These are phyloP conservation scores for Phytophthora syringae DNA, from an alignment of 352 stramenopile species.

Conservation along the genomic window DNA sequence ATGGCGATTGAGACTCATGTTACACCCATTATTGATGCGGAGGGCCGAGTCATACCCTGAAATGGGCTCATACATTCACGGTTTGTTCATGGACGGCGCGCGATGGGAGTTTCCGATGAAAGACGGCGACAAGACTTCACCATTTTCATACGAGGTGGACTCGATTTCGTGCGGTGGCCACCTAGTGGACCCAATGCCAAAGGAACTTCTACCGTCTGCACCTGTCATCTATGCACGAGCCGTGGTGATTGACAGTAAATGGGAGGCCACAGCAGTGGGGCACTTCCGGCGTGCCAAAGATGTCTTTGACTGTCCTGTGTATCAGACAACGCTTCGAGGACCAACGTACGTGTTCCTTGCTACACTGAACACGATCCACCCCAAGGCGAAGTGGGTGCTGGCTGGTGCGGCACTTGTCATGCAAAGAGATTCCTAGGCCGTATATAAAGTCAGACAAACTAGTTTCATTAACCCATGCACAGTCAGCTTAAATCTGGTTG, in stretches of 20 bases:
- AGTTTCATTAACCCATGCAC: no score
- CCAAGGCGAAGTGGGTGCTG: constrained; percentile 93
- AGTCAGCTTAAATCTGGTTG: constrained; percentile 23
- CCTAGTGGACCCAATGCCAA: constrained; percentile 91
- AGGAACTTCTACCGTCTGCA: constrained; percentile 91
- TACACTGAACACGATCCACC: constrained; percentile 89
- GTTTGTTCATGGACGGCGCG: constrained; percentile 95
- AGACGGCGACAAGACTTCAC: constrained; percentile 83
- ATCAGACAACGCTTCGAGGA: constrained; percentile 95
- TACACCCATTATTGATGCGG: constrained; percentile 68
- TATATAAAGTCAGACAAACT: no score
- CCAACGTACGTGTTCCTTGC: constrained; percentile 98
- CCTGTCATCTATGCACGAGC: constrained; percentile 95
- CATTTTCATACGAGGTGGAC: constrained; percentile 86
- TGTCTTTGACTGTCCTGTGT: constrained; percentile 96
- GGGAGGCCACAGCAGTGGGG: constrained; percentile 95
- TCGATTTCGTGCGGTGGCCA: constrained; percentile 86
- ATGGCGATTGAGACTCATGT: constrained; percentile 96
- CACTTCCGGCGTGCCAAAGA: constrained; percentile 90
- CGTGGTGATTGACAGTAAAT: constrained; percentile 89
- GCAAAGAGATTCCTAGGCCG: constrained; percentile 88
- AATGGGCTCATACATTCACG: constrained; percentile 94
- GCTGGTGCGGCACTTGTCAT: constrained; percentile 93
- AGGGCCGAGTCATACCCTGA: constrained; percentile 76
- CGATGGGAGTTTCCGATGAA: constrained; percentile 82